These are phyloP conservation scores for Globisporangium viniferum DNA, from an alignment of 352 stramenopile species.

Conservation along the genomic window DNA sequence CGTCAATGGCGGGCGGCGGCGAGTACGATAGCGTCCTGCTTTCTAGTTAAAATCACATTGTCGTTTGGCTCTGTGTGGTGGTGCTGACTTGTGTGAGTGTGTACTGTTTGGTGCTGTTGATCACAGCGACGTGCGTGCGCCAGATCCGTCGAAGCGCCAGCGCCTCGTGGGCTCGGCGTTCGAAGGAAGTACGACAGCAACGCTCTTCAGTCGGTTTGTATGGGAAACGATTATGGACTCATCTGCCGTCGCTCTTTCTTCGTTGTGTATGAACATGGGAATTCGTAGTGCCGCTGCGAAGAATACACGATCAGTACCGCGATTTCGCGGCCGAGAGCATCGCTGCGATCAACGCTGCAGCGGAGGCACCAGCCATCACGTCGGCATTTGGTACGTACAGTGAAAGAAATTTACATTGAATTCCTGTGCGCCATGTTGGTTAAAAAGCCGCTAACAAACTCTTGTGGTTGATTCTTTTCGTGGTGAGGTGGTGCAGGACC, in stretches of 20 bases:
- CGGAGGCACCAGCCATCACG: conserved; percentile 25
- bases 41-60: not conserved
- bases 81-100: conserved; percentile 1
- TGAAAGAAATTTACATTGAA: not conserved
- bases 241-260: not conserved
- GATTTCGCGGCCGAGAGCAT: conserved; percentile 85
- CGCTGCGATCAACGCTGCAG: conserved; percentile 53
- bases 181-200: conserved; percentile 28
- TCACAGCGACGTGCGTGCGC: conserved; percentile 61
- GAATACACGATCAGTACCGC: conserved; percentile 66
- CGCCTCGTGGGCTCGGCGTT: conserved; percentile 62
- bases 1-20: conserved; percentile 30
- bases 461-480: not conserved
- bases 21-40: conserved; percentile 22
- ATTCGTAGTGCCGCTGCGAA: conserved; percentile 42
- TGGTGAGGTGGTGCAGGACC: conserved; percentile 10
- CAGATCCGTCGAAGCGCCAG: conserved; percentile 79
- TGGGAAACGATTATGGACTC: not conserved
- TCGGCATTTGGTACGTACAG: conserved; percentile 37
- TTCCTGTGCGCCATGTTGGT: not conserved
- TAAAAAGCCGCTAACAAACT: not conserved
- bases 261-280: not conserved
- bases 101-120: conserved; percentile 12
- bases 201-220: not conserved
- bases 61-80: not conserved